These are phyloP conservation scores for Jackrogersella multiformis DNA, from an alignment of 495 filamentous ascomycete species.

Conservation along the genomic window DNA sequence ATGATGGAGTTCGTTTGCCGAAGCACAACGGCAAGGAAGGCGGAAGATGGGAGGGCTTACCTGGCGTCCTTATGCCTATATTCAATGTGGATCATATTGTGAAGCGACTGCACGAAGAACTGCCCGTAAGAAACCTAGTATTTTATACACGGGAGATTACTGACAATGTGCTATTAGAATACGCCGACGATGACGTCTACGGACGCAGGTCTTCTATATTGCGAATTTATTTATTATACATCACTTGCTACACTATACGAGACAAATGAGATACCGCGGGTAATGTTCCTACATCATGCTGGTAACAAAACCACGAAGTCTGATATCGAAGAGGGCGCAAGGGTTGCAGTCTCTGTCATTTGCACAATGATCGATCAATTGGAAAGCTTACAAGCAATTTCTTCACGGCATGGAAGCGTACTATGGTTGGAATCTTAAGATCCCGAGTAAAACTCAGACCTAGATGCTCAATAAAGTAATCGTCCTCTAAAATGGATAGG, in stretches of 20 bases:
- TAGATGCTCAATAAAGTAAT: too few relatives aligned
- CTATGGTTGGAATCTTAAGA: background rate
- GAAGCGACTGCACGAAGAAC: conserved; percentile 1
- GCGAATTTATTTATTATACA: conserved; percentile 22
- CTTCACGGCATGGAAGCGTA: background rate
- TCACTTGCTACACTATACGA: conserved; percentile 6
- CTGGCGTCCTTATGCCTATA: conserved; percentile 3
- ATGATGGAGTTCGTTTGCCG: conserved; percentile 11
- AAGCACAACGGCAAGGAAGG: conserved; percentile 12
- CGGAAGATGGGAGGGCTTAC: conserved; percentile 11
- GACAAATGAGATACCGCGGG: background rate
- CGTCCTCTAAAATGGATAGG: too few relatives aligned
- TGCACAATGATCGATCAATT: conserved; percentile 21
- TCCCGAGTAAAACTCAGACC: too few relatives aligned
- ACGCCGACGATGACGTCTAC: background rate
- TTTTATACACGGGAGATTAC: background rate
- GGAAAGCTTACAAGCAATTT: background rate
- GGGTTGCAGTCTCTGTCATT: conserved; percentile 11
- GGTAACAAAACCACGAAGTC: conserved; percentile 2
- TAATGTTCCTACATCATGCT: conserved; percentile 12
- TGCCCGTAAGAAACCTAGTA: background rate
- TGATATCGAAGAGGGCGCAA: conserved; percentile 14
- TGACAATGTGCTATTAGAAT: background rate
- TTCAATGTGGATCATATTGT: conserved; percentile 11
- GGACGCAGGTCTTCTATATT: conserved; percentile 13